Evolutionary conservation across 371 early-diverging fungal species (phyloP), one percentile per base, ranked within the genome.

Genomic region (Mucor sp.): DNA sequence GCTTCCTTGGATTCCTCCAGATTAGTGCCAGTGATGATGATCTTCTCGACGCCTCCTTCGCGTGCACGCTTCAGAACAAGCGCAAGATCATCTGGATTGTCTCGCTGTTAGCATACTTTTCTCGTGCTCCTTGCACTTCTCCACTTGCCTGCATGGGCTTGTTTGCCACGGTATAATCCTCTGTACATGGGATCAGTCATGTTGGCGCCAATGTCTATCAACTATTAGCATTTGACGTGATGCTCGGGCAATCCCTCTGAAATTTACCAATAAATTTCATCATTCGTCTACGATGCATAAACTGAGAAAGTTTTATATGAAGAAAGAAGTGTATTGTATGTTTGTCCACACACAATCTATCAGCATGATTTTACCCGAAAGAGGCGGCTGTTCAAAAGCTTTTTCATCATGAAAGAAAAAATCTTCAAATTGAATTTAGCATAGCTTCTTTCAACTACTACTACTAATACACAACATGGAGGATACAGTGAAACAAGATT

Each of bases 141-240:
- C 6, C 21, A n/a, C 32, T 32, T 79, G 88, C 91, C 89, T 62
- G 77, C 70, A 71, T 95, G 96, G 19, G 74, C 83, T 66, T 82
- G 88, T 62, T 90, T 94, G 28, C 90, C 94, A 47, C 90, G 87
- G 75, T 96, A 96, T 15, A 84, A 58, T 14, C 96, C 96, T 19
- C 86, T 83, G 71, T 94, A 96, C 88, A 94, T 90, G 33, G 89
- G 84, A 71, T 95, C 94, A 0, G 93, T 91, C 70, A 95, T 82
- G 65, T 95, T 95, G 39, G 89, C 89, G 27, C 90, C 96, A 75
- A 95, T 93, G 61, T 95, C 95, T 83, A 67, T 1, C n/a, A n/a
- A 30, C 30, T 43, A 2, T 23, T 60, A 37, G 27, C 21, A 12
- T 11, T 25, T 7, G 8, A 50, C 14, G 9, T 50, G 3, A 50